phyloP scores from a whole-genome alignment of 164 flowering plant species.

The Vitis rupestris region DNA sequence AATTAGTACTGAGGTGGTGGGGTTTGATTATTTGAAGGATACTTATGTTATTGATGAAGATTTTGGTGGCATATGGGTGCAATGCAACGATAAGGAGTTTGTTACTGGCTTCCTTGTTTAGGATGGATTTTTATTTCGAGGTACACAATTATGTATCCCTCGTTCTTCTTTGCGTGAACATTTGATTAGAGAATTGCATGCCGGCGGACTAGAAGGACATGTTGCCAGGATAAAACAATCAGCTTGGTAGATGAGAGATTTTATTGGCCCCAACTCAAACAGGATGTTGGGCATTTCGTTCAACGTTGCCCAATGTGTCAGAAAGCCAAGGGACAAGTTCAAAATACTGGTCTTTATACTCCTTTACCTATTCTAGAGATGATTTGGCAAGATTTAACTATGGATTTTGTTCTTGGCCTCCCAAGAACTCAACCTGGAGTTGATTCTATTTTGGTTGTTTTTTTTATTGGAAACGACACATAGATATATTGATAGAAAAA shows the following conservation, averaged over 20 bases:
- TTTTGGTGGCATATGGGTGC: background rate
- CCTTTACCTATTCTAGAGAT: background rate
- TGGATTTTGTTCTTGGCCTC: background rate
- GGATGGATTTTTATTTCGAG: conserved; percentile 5
- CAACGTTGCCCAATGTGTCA: background rate
- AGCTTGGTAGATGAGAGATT: background rate
- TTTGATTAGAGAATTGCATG: background rate
- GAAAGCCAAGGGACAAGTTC: background rate
- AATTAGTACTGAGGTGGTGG: background rate
- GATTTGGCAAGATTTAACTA: background rate
- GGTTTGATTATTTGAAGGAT: background rate
- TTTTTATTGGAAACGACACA: no score
- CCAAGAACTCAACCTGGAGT: background rate
- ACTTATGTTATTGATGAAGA: background rate
- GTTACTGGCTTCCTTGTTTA: background rate
- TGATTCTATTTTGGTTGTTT: conserved; percentile 5
- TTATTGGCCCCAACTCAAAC: background rate
- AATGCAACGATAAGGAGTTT: background rate
- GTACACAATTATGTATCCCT: background rate
- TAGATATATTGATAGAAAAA: no score
- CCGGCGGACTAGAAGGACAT: background rate
- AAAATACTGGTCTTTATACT: background rate
- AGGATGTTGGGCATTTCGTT: background rate
- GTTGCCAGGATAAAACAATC: background rate
- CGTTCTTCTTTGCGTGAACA: background rate